Percentiles rank a stretch among this genome's conserved stretches.
These are phyloP conservation scores for Magnusiomyces ingens DNA, from an alignment of 1,139 yeast species.

Conservation along the genomic window DNA sequence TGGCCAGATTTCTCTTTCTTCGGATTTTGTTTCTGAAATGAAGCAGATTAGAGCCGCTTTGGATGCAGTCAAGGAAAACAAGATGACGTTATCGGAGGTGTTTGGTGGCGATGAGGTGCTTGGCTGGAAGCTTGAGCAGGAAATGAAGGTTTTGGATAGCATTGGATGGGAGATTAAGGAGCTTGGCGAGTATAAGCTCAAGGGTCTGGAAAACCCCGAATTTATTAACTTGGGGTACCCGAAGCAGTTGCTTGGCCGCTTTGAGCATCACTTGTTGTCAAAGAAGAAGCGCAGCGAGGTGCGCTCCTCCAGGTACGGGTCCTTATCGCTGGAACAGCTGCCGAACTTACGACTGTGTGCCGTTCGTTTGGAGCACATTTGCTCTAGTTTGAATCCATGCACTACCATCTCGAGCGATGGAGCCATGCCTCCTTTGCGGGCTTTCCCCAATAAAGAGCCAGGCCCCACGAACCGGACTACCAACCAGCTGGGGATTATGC, in stretches of 20 bases:
- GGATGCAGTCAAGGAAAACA: constrained; percentile 37
- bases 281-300: constrained; percentile 37
- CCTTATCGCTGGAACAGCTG: not conserved
- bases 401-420: not conserved
- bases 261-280: constrained; percentile 7
- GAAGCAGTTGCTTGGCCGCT: constrained; percentile 23
- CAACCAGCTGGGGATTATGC: constrained; percentile 6
- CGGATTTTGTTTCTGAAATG: constrained; percentile 73
- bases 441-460: constrained; percentile 6
- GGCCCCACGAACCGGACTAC: constrained; percentile 1
- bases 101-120: constrained; percentile 54
- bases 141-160: constrained; percentile 57
- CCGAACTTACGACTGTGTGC: not conserved
- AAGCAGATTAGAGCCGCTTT: constrained; percentile 51
- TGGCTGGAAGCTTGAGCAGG: constrained; percentile 61
- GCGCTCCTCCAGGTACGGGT: constrained; percentile 17
- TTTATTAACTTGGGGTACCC: constrained; percentile 77
- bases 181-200: constrained; percentile 81
- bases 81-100: constrained; percentile 44
- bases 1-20: constrained; percentile 87
- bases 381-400: constrained; percentile 9
- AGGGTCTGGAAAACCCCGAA: constrained; percentile 94
- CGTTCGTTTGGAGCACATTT: constrained; percentile 17
- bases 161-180: constrained; percentile 65
- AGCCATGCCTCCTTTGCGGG: constrained; percentile 6